Evolutionary conservation across 345 rosid species (phyloP).

Genomic region (Noccaea bulbosa): DNA sequence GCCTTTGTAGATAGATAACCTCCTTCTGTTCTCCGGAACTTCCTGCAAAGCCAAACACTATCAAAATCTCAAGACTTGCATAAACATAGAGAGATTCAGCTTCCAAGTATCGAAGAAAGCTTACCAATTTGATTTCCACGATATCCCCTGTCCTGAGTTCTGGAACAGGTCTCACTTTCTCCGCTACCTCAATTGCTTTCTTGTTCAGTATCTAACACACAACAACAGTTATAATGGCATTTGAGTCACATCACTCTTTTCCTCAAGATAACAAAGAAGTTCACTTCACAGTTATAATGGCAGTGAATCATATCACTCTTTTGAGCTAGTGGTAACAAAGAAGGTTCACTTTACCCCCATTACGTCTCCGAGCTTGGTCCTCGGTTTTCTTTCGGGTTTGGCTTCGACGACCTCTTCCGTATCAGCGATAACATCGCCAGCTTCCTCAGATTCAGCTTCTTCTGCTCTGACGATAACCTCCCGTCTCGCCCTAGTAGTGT

Average conservation of each 20-base stretch:
- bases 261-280: no score
- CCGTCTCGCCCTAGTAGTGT: constrained; percentile 43
- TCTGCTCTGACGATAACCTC: constrained; percentile 68
- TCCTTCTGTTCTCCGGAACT: constrained; percentile 77
- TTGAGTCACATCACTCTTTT: not conserved
- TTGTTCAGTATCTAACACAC: constrained; percentile 66
- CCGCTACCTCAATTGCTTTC: constrained; percentile 74
- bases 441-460: constrained; percentile 41
- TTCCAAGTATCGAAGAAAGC: constrained; percentile 7
- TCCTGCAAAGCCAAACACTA: constrained; percentile 58
- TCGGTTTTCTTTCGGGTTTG: constrained; percentile 43
- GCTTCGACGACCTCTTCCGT: constrained; percentile 27
- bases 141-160: constrained; percentile 85
- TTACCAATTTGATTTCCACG: constrained; percentile 79
- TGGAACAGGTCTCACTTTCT: constrained; percentile 69
- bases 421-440: constrained; percentile 25
- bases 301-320: no score
- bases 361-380: constrained; percentile 42
- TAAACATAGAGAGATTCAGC: not conserved
- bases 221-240: not conserved
- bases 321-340: not conserved
- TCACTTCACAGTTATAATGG: no score
- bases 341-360: constrained; percentile 33
- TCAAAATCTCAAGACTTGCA: constrained; percentile 8
- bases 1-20: constrained; percentile 80